These are phyloP conservation scores for Sporothrix euskadiensis DNA, from an alignment of 2,329 filamentous ascomycete species.

Conservation along the genomic window DNA sequence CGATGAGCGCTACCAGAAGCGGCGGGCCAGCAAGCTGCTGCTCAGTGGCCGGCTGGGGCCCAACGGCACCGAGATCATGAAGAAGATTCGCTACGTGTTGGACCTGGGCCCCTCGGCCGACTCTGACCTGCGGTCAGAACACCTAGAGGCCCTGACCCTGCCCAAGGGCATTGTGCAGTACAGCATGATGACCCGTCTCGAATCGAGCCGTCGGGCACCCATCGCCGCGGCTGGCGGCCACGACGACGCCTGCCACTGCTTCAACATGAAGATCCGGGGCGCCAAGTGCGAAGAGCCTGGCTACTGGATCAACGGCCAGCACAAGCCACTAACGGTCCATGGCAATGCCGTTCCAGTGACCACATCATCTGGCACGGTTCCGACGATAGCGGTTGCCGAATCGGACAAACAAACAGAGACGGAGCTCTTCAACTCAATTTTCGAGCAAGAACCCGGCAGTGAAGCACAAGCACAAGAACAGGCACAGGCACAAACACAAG, in stretches of 20 bases:
- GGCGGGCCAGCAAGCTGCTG: background rate
- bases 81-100: slow-evolving; percentile 35
- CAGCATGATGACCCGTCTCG: slow-evolving; percentile 22
- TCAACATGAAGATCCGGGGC: slow-evolving; percentile 3
- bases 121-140: slow-evolving; percentile 28
- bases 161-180: slow-evolving; percentile 33
- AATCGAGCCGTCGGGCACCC: background rate
- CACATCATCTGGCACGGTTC: background rate
- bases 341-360: background rate
- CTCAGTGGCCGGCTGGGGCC: slow-evolving; percentile 14
- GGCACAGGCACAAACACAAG: background rate
- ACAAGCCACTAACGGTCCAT: background rate
- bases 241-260: slow-evolving; percentile 45
- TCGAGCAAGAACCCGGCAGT: background rate
- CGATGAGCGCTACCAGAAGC: slow-evolving; percentile 28
- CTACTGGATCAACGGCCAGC: slow-evolving; percentile 7
- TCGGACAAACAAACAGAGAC: background rate
- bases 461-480: background rate
- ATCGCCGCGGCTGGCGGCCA: slow-evolving; percentile 43
- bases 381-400: background rate
- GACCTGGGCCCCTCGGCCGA: slow-evolving; percentile 33
- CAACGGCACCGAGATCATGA: background rate
- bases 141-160: slow-evolving; percentile 32
- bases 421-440: background rate
- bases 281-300: slow-evolving; percentile 5